Percentiles rank a stretch among this genome's conserved stretches.
Evolutionary conservation across 192 early-diverging fungal genomes (phyloP).

Genomic region (Phlyctochytrium bullatum): DNA sequence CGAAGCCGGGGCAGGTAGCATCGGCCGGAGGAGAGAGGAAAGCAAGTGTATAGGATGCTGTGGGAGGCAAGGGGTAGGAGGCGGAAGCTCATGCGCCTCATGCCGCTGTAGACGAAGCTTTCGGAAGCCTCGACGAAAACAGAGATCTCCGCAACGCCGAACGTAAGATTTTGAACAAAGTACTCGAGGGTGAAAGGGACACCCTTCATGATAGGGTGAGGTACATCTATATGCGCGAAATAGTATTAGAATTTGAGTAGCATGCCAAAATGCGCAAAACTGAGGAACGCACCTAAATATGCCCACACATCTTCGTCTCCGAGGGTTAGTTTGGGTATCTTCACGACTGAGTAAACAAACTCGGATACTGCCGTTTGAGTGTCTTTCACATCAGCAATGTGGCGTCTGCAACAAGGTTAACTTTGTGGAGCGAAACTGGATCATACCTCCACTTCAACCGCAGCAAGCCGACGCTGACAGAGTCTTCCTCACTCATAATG

Average conservation of each 20-base stretch:
- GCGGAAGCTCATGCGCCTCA: conserved; percentile 55
- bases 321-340: conserved; percentile 16
- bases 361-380: not conserved
- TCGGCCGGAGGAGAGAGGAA: conserved; percentile 60
- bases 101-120: conserved; percentile 73
- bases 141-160: conserved; percentile 49
- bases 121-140: conserved; percentile 65
- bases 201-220: conserved; percentile 49
- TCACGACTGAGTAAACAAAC: conserved; percentile 7
- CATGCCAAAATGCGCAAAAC: not conserved
- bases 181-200: conserved; percentile 62
- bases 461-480: conserved; percentile 10
- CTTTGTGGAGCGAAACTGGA: not conserved
- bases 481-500: not conserved
- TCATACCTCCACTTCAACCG: conserved; percentile 21
- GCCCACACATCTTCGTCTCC: conserved; percentile 20
- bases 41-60: conserved; percentile 55
- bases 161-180: conserved; percentile 59
- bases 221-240: conserved; percentile 48
- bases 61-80: conserved; percentile 56
- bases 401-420: not conserved
- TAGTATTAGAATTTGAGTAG: conserved; percentile 1
- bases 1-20: conserved; percentile 50
- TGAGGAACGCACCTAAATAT: conserved; percentile 12
- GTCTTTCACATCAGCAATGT: not conserved